These are phyloP conservation scores for Oryza glaberrima DNA, from an alignment of 176 grass and related monocot genomes.

Conservation along the genomic window DNA sequence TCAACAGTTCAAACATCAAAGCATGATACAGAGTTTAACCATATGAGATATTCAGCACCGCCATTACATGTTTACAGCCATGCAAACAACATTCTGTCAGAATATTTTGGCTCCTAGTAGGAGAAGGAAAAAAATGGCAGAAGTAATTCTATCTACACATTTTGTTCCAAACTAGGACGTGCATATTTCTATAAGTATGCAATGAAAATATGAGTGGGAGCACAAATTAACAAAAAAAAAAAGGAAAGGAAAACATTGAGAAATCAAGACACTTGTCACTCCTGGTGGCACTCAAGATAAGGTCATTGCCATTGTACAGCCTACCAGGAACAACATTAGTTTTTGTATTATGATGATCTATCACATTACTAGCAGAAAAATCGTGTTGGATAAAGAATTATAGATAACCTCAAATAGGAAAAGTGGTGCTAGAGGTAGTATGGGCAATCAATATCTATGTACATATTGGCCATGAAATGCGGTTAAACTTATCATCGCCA, in stretches of 20 bases:
- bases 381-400: background rate
- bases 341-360: background rate
- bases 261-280: background rate
- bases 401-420: background rate
- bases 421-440: background rate
- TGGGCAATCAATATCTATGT: background rate
- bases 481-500: background rate
- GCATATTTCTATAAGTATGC: background rate
- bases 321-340: background rate
- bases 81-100: background rate
- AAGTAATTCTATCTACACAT: background rate
- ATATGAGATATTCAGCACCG: background rate
- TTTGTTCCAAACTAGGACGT: background rate
- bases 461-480: background rate
- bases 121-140: background rate
- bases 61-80: background rate
- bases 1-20: conserved; percentile 13
- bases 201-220: background rate
- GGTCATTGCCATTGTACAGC: background rate
- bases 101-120: background rate
- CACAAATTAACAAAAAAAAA: background rate
- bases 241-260: background rate
- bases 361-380: background rate
- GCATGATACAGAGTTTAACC: background rate
- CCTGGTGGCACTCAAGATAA: background rate